Base-by-base conservation (phyloP, 495 filamentous ascomycete genomes). In the Trichoderma reesei region DNA sequence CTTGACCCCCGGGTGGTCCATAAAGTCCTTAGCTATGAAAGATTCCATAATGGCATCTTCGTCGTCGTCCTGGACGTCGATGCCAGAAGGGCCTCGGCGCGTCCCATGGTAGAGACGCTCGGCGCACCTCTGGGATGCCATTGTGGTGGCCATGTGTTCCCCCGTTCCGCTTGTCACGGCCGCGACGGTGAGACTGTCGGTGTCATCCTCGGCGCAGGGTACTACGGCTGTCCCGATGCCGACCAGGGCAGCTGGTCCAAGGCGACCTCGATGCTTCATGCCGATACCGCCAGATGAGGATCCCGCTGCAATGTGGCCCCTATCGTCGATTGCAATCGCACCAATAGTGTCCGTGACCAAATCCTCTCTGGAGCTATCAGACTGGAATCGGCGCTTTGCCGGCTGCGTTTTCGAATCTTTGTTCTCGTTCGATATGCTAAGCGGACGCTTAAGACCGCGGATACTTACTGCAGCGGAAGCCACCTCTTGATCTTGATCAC, bases 281-380 rank as follows among this genome's bases (percentile, higher is more conserved):
- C 95, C 95, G 67, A 98, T 98, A 7, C 94, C 94, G n/a, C 94
- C 94, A 59, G 94, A 98, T 7, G 94, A 98, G 3, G 95, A 96
- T n/a, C 90, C 94, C 9, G 93, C 94, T 5, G 94, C 95, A 71
- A 98, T 96, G 59, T 88, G 87, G 20, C 94, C 94, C 44, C 79
- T 84, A 31, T 78, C 77, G 68, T 98, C 94, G 65, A 98, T 84
- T 48, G 92, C 95, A 68, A 98, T 94, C 20, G 91, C 95, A 9
- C 94, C 94, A 41, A 98, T 90, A 3, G 94, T 98, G 75, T 98
- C 94, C 4, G 88, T 95, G 64, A 98, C 86, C 9, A 73, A 63
- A 70, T 86, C 83, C 18, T 72, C 72, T n/a, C 76, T 34, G 11
- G 37, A 36, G 26, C 36, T 16, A 48, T 56, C 46, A 56, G 26